Evolutionary conservation across 495 filamentous ascomycete genomes (phyloP), one percentile per base, ranked within the genome.

Genomic region (Talaromyces borbonicus): DNA sequence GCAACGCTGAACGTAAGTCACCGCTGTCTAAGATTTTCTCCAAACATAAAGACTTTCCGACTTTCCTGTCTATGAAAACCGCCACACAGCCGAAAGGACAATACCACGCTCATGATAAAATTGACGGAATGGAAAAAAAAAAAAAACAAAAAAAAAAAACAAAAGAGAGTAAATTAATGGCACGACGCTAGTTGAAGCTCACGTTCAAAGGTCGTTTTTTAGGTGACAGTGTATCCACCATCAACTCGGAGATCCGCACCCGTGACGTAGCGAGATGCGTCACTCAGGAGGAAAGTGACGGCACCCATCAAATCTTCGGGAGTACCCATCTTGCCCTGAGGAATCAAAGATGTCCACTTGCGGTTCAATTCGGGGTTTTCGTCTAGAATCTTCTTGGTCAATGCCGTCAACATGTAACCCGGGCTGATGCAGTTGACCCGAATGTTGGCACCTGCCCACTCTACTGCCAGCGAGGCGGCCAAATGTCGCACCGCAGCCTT

Each of bases 301-400:
- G 90, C 80, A 1, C 90, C 90, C 87, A 90, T 95, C 15, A 97
- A 71, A 54, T 97, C 92, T 57, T 84, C 82, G 0, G 90, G 92
- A 4, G 83, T 75, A 12, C 90, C 90, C 89, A 97, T 95, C 61
- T 85, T 85, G 14, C 88, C 90, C 57, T 81, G 78, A 0, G 90
- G 90, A 46, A 95, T 97, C 24, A 93, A 73, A 7, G 85, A 88
- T 0, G 79, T 93, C 90, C 90, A 97, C 56, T 90, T 75, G 47
- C 79, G 70, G 59, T 84, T 81, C 11, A 96, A 75, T 19, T 93
- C 85, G 31, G 87, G 89, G 51, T 93, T 94, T 40, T 94, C 85
- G 46, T 95, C 83, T 25, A 96, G 75, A 52, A 97, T 95, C 66
- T 93, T 94, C 66, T 90, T 80, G 15, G 90, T 96, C 87, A 97